Evolutionary conservation across 2,329 filamentous ascomycete species (phyloP), one percentile per base, ranked within the genome.

Genomic region (Alternaria infectoria): DNA sequence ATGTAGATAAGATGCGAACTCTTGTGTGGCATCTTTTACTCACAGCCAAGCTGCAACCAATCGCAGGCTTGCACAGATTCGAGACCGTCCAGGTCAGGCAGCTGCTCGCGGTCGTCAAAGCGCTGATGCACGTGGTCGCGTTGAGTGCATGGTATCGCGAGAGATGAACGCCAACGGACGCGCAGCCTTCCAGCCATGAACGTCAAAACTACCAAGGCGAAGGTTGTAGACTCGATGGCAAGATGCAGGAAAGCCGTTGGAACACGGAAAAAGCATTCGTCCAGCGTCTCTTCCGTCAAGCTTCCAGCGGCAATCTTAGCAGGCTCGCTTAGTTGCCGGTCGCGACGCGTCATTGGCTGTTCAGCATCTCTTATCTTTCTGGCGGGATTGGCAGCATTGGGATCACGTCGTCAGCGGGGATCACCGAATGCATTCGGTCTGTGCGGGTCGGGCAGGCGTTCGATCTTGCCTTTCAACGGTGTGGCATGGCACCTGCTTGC

Each of bases 1-100:
- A 21, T 15, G 17, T 6, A 58, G 73, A 75, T 74, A 75, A 75
- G 70, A 59, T 59, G 59, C 21, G 21, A 59, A 65, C 28, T 45
- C 50, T 46, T 71, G 68, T 70, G 36, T 60, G 28, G 54, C 54
- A 15, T 1, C 1, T 54, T 30, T 58, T 58, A 61, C 26, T 54
- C 58, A 59, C 40, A 55, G 30, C 28, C 6, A 25, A 15, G 1
- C 11, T 36, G 43, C 17, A 19, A 5, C 56, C 32, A 47, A 61
- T 61, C 19, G 26, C 23, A 30, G 13, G 10, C 15, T 3, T 19
- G 26, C 5, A 25, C 25, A 6, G n/a, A 17, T 23, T 54, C 12
- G 21, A 11, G 12, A 21, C 40, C n/a, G 17, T 32, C 15, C 7
- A 6, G 30, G 12, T 30, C 26, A 19, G 12, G 45, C 45, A 55